phyloP scores from a whole-genome alignment of 2,329 filamentous ascomycete species.

The Aspergillus unguis region DNA sequence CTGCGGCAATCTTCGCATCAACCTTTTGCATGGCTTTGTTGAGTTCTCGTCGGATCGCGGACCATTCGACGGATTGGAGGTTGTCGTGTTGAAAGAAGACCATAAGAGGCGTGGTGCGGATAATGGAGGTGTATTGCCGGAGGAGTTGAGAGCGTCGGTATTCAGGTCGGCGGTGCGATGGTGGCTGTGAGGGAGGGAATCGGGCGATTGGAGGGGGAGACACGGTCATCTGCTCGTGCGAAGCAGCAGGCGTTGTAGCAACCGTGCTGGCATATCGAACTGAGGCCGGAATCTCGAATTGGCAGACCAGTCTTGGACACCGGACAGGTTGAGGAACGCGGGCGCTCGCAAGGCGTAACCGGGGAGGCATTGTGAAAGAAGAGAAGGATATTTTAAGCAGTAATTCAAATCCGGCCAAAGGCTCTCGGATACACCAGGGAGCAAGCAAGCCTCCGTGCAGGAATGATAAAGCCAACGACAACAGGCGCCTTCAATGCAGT shows the following conservation, averaged over 20 bases:
- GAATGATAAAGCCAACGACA: slow-evolving; percentile 10
- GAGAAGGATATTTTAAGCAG: no score
- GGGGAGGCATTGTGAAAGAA: slow-evolving; percentile 50
- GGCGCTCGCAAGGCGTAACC: slow-evolving; percentile 44
- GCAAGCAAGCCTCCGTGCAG: background rate
- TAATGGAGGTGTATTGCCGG: slow-evolving; percentile 80
- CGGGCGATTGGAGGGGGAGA: slow-evolving; percentile 47
- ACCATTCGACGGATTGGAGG: slow-evolving; percentile 70
- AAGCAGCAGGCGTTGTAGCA: slow-evolving; percentile 51
- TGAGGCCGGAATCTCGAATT: slow-evolving; percentile 39
- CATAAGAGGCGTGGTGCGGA: slow-evolving; percentile 79
- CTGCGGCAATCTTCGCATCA: slow-evolving; percentile 64
- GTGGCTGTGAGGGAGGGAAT: slow-evolving; percentile 69
- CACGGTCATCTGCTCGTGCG: slow-evolving; percentile 48
- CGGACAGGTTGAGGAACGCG: slow-evolving; percentile 35
- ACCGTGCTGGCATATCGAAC: slow-evolving; percentile 42
- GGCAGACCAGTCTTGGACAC: slow-evolving; percentile 36
- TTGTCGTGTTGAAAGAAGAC: slow-evolving; percentile 84
- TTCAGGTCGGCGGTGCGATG: slow-evolving; percentile 80
- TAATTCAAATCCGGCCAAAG: background rate
- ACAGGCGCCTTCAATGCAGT: background rate
- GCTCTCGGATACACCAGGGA: background rate
- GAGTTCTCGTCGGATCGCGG: slow-evolving; percentile 68
- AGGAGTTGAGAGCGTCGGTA: slow-evolving; percentile 87
- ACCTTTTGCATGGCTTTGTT: slow-evolving; percentile 58